Base-by-base conservation (phyloP, 768 basidiomycete species). In the Psilocybe sp. region DNA sequence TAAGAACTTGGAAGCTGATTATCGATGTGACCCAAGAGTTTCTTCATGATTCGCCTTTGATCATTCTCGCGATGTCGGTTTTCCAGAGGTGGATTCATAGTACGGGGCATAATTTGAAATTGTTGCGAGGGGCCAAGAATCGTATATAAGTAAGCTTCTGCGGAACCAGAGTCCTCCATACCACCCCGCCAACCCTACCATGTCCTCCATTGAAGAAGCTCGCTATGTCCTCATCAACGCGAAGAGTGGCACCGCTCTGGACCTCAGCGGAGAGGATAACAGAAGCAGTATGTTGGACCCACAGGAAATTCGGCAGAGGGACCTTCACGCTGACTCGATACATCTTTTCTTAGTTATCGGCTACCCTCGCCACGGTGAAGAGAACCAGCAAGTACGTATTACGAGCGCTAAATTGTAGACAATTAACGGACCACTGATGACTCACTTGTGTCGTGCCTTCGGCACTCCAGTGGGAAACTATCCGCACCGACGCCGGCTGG, bases 381-480 rank as follows among this genome's bases (percentile, higher is more conserved):
- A 57, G 6, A 79, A 79, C 54, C 78, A 80, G 51, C 53, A 63
- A 59, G 76, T 75, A 54, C 11, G 61, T 47, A 5, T 12, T 16
- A 8, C 37, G 45, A 33, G 6, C 19, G 15, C 33, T 37, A 13
- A 39, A 9, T 15, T 19, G 13, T n/a, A 18, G 33, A 32, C 20
- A 13, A 71, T n/a, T 18, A 13, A 33, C 23, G 7, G 23, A 41
- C 23, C 33, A 32, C 14, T 43, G 16, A 20, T 32, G 23, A 12
- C 5, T 37, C 13, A 3, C 47, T 32, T 52, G 4, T 15, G 16
- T 42, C 13, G 35, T 40, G 13, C n/a, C 12, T 35, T n/a, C 47
- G 7, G 52, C 12, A 15, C 15, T 28, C 6, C 34, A 60, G 56
- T 58, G 59, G 59, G 59, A 56, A 9, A 20, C 44, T 3, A 47